These are phyloP conservation scores for Venturia effusa DNA, from an alignment of 2,329 filamentous ascomycete genomes.

Conservation along the genomic window DNA sequence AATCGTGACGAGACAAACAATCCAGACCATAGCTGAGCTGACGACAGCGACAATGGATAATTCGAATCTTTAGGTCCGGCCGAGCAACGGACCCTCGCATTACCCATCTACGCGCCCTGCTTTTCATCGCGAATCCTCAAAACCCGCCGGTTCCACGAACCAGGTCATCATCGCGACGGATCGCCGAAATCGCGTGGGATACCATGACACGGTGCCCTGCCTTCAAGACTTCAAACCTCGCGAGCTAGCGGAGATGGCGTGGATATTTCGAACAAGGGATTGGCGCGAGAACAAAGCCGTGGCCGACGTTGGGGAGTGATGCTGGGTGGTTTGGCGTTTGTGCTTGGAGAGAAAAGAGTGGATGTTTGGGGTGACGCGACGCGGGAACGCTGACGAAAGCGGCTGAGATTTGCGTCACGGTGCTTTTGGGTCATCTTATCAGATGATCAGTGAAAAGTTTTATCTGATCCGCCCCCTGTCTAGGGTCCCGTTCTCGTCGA, in stretches of 20 bases:
- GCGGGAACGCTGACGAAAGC: too few species aligned
- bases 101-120: not conserved
- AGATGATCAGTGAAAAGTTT: slow-evolving; percentile 12
- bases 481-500: not conserved
- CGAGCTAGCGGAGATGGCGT: too few species aligned
- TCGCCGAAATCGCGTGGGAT: not conserved
- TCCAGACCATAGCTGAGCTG: not conserved
- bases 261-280: too few species aligned
- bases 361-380: not conserved
- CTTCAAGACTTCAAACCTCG: too few species aligned
- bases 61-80: too few species aligned
- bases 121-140: not conserved
- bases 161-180: not conserved
- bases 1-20: not conserved
- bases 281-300: too few species aligned
- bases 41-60: too few species aligned
- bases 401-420: not conserved
- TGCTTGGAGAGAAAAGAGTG: not conserved
- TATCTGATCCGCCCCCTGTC: not conserved
- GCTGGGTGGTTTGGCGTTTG: not conserved
- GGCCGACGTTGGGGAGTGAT: too few species aligned
- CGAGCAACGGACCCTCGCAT: not conserved
- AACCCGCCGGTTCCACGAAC: not conserved
- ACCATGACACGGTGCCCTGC: not conserved
- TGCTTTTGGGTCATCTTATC: not conserved